Conservation (phyloP, 176 grass and related monocot genomes). For the Rhynchospora pubera region DNA sequence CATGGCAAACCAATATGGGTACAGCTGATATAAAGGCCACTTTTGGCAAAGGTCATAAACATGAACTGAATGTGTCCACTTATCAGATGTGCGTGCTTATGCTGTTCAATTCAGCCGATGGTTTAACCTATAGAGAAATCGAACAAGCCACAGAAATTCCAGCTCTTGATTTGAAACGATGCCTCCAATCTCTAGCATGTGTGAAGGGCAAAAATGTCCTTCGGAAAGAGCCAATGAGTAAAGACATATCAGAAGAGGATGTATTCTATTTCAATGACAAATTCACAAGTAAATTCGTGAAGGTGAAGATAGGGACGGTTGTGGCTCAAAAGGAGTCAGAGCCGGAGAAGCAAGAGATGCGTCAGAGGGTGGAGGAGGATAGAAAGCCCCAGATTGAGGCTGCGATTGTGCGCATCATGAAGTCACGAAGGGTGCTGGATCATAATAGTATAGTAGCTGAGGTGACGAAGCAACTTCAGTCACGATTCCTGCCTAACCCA, state of each 20-base stretch:
- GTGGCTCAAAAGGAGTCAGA: conserved; percentile 95
- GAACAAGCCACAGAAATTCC: conserved; percentile 81
- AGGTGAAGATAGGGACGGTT: conserved; percentile 95
- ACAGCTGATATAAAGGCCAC: conserved; percentile 93
- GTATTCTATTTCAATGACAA: conserved; percentile 91
- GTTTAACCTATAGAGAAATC: conserved; percentile 66
- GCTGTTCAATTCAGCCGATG: conserved; percentile 67
- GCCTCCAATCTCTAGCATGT: conserved; percentile 92
- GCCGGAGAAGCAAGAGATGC: conserved; percentile 92
- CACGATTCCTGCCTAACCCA: conserved; percentile 85
- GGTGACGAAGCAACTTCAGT: conserved; percentile 87
- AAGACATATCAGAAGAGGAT: conserved; percentile 93
- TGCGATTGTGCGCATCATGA: conserved; percentile 95
- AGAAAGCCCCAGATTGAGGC: conserved; percentile 97
- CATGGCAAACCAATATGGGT: conserved; percentile 99
- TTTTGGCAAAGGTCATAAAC: conserved; percentile 84
- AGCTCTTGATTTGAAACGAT: conserved; percentile 81
- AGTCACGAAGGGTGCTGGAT: conserved; percentile 81
- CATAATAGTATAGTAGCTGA: conserved; percentile 93
- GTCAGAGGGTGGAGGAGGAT: conserved; percentile 92
- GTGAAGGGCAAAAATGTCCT: conserved; percentile 98
- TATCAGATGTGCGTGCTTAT: conserved; percentile 98
- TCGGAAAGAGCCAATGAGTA: conserved; percentile 95
- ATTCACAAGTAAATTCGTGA: conserved; percentile 92
- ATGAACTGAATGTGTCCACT: conserved; percentile 96